These are phyloP conservation scores for Chlorella sp. DNA, from an alignment of 139 green algal species.

Conservation along the genomic window DNA sequence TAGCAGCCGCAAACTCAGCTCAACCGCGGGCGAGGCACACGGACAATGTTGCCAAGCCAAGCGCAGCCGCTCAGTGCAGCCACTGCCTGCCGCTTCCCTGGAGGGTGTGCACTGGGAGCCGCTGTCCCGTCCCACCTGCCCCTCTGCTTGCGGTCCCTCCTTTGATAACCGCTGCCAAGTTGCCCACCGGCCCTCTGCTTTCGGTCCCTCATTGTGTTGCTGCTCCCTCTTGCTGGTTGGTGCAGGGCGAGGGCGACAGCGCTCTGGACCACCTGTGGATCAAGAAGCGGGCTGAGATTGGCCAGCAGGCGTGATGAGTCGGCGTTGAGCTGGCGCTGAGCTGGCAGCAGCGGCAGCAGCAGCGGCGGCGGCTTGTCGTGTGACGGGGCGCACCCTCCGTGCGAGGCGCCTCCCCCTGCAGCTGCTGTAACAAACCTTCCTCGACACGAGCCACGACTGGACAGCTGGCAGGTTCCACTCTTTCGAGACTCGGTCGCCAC, in stretches of 20 bases:
- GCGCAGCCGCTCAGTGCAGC: no score
- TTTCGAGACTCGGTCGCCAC: no score
- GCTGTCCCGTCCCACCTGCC: no score
- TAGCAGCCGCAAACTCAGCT: no score
- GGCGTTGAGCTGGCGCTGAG: not conserved
- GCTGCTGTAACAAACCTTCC: not conserved
- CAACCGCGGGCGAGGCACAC: no score
- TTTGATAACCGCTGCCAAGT: not conserved
- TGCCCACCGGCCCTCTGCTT: not conserved
- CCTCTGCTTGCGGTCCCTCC: no score
- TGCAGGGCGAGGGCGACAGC: slow-evolving; percentile 89
- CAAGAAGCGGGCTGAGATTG: slow-evolving; percentile 76
- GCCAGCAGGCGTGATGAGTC: slow-evolving; percentile 35
- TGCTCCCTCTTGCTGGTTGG: not conserved
- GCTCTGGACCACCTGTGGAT: slow-evolving; percentile 93
- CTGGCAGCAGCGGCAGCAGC: not conserved
- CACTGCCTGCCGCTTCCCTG: no score
- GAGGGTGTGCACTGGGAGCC: no score
- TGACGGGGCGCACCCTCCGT: not conserved
- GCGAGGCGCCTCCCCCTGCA: not conserved
- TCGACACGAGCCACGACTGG: not conserved
- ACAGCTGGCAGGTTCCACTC: not conserved
- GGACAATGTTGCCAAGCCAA: no score
- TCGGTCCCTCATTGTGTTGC: no score
- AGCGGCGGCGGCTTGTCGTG: not conserved